phyloP scores from a whole-genome alignment of 2,329 filamentous ascomycete genomes.

The Aspergillus aculeatus region DNA sequence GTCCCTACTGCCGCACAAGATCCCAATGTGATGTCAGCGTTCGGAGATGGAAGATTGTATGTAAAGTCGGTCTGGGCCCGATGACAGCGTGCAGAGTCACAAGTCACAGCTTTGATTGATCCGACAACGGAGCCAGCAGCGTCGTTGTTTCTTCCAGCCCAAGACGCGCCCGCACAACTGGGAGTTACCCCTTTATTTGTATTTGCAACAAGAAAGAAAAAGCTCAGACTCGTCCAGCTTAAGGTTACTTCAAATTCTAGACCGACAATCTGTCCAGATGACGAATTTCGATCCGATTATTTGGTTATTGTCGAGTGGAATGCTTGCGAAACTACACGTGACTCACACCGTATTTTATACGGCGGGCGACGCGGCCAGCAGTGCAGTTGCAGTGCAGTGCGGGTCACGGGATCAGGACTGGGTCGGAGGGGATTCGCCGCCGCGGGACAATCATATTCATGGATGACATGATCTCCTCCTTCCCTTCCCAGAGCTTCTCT shows the following conservation, averaged over 20 bases:
- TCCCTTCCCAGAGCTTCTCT: too few relatives aligned
- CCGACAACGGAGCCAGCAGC: constrained; percentile 4
- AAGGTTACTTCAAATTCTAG: not conserved
- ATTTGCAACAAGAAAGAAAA: too few relatives aligned
- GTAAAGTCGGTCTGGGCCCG: not conserved
- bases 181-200: too few relatives aligned
- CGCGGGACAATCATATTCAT: not conserved
- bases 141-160: not conserved
- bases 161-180: not conserved
- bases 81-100: constrained; percentile 1
- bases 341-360: constrained; percentile 27
- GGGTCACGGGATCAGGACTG: constrained; percentile 27
- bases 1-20: not conserved
- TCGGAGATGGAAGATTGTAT: not conserved
- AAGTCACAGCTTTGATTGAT: not conserved
- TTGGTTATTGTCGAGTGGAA: constrained; percentile 3
- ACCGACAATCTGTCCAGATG: not conserved
- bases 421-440: not conserved
- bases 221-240: not conserved
- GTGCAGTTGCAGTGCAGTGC: constrained; percentile 30
- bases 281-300: not conserved
- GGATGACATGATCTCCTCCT: constrained; percentile 8
- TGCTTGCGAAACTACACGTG: constrained; percentile 23
- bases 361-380: constrained; percentile 30
- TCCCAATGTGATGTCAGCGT: not conserved